These are phyloP conservation scores for Fusarium udum DNA, from an alignment of 2,329 filamentous ascomycete species.

Conservation along the genomic window DNA sequence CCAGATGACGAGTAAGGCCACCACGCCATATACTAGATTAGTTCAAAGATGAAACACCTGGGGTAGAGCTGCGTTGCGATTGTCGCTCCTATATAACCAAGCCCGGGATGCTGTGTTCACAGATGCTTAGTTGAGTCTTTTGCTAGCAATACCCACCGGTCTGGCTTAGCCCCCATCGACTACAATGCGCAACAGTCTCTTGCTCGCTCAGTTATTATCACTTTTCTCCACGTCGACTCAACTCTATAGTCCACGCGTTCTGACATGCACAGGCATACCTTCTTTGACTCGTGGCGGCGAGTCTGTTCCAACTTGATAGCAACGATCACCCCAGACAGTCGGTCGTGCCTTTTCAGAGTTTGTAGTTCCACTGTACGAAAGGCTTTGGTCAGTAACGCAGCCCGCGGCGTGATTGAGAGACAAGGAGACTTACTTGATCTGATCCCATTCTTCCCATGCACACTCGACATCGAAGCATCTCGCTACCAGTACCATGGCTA, in stretches of 20 bases:
- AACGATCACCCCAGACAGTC: slow-evolving; percentile 47
- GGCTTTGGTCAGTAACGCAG: background rate
- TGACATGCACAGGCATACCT: slow-evolving; percentile 51
- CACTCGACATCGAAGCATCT: slow-evolving; percentile 33
- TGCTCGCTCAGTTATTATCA: background rate
- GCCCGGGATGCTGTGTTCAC: background rate
- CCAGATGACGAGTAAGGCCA: background rate
- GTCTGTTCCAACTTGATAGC: slow-evolving; percentile 52
- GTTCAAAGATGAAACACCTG: background rate
- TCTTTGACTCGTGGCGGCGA: slow-evolving; percentile 48
- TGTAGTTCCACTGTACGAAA: background rate
- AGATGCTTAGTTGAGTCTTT: background rate
- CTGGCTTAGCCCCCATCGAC: too few species aligned
- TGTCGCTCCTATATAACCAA: background rate
- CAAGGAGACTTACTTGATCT: background rate
- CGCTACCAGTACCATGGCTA: slow-evolving; percentile 13
- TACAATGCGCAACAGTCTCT: background rate
- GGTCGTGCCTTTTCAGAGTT: background rate
- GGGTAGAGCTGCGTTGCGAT: background rate
- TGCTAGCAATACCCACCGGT: background rate
- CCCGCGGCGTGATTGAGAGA: background rate
- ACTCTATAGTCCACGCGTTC: background rate
- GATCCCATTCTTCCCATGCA: slow-evolving; percentile 35
- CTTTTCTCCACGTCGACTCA: background rate
- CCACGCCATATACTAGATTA: background rate